phyloP scores from a whole-genome alignment of 805 yeast genomes.

The Priceomyces carsonii region DNA sequence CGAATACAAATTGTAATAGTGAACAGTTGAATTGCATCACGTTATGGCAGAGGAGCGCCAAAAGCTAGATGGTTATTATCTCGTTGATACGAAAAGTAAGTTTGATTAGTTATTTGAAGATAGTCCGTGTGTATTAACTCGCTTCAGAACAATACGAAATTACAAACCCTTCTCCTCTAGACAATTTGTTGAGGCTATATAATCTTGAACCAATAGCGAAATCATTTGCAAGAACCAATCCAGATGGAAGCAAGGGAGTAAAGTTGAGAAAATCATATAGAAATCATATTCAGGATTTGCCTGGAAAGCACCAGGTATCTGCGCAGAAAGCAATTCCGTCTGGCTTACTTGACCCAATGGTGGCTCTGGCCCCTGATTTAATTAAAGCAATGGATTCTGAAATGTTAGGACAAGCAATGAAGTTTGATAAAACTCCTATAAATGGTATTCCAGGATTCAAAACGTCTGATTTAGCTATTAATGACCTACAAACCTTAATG shows the following conservation, averaged over 20 bases:
- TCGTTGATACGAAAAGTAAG: constrained; percentile 7
- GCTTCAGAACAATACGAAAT: constrained; percentile 35
- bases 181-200: constrained; percentile 70
- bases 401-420: constrained; percentile 50
- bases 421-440: constrained; percentile 63
- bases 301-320: constrained; percentile 77
- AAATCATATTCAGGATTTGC: constrained; percentile 83
- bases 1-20: too few relatives aligned
- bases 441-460: constrained; percentile 80
- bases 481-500: constrained; percentile 44
- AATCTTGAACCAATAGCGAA: constrained; percentile 66
- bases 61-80: constrained; percentile 15
- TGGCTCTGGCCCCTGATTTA: constrained; percentile 42
- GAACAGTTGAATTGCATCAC: too few relatives aligned
- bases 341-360: constrained; percentile 37
- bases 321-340: constrained; percentile 36
- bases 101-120: background rate
- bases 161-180: constrained; percentile 67
- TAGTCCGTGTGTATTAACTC: too few relatives aligned
- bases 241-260: constrained; percentile 88
- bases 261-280: constrained; percentile 93
- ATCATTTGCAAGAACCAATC: constrained; percentile 82
- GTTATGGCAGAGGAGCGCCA: too few relatives aligned
- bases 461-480: constrained; percentile 62
- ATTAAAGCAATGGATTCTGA: constrained; percentile 51